Evolutionary conservation across 768 basidiomycete species (phyloP).

Genomic region (Daedaleopsis nitida): DNA sequence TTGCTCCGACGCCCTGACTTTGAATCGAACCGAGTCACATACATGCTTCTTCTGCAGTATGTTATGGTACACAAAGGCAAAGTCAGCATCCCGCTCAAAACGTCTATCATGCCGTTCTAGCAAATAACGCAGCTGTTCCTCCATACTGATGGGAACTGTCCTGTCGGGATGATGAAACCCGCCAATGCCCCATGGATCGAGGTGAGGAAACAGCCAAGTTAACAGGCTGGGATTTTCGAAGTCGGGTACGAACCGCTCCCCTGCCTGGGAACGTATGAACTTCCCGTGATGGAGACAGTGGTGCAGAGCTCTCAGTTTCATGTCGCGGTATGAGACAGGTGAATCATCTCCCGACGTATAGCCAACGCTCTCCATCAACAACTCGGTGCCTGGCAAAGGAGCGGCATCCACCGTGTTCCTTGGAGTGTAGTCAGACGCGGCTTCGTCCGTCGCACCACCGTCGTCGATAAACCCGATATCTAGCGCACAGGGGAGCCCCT

Average conservation of each 20-base stretch:
- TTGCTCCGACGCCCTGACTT: neutral
- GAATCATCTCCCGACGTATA: neutral
- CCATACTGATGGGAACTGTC: neutral
- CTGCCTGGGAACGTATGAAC: neutral
- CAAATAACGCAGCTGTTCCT: constrained; percentile 2
- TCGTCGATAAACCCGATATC: neutral
- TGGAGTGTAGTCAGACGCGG: neutral
- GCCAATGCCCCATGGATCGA: constrained; percentile 21
- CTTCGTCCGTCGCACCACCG: neutral
- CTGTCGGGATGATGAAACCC: constrained; percentile 5
- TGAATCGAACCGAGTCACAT: neutral
- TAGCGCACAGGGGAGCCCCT: neutral
- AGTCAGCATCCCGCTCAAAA: constrained; percentile 13
- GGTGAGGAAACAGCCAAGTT: constrained; percentile 16
- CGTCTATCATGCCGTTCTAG: constrained; percentile 1
- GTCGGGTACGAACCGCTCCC: constrained; percentile 6
- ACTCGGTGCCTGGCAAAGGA: neutral
- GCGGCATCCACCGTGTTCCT: neutral
- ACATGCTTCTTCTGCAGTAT: constrained; percentile 21
- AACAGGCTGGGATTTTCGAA: constrained; percentile 9
- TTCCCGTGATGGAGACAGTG: neutral
- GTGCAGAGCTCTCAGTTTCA: neutral
- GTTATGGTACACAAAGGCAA: constrained; percentile 22
- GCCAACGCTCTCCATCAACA: neutral
- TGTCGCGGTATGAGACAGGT: neutral